A percentile compares a stretch with the other conserved stretches of the same genome.
phyloP scores from a whole-genome alignment of 768 basidiomycete species.

The Suillus spraguei region DNA sequence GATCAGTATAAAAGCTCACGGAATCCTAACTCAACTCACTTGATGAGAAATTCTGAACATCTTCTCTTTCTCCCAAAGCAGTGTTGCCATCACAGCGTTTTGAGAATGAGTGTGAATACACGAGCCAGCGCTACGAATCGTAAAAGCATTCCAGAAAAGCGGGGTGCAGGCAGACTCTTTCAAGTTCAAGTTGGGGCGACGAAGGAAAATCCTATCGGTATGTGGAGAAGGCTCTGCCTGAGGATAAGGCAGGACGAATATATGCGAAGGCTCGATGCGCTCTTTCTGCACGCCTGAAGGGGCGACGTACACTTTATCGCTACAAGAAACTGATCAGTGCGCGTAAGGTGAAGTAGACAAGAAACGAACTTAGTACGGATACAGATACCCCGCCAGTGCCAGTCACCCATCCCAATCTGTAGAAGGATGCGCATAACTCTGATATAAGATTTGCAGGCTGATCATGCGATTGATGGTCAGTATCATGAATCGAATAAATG shows the following conservation, averaged over 20 bases:
- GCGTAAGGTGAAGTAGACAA: not conserved
- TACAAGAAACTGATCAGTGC: constrained; percentile 24
- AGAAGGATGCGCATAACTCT: constrained; percentile 82
- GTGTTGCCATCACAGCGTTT: constrained; percentile 85
- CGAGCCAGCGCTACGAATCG: constrained; percentile 73
- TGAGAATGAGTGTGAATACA: constrained; percentile 94
- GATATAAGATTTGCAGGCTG: constrained; percentile 89
- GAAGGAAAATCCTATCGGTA: constrained; percentile 74
- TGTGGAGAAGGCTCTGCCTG: constrained; percentile 61
- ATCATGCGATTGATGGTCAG: constrained; percentile 4
- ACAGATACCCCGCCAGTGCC: constrained; percentile 85
- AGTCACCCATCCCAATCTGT: constrained; percentile 89
- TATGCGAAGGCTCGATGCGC: constrained; percentile 78
- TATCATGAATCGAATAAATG: not conserved
- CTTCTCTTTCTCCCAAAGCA: constrained; percentile 65
- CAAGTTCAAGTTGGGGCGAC: constrained; percentile 68
- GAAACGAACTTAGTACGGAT: constrained; percentile 64
- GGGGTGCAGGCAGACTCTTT: constrained; percentile 91
- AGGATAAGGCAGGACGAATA: constrained; percentile 85
- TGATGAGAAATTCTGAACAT: constrained; percentile 85
- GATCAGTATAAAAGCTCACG: not conserved
- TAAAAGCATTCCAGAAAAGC: constrained; percentile 91
- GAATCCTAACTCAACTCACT: constrained; percentile 35
- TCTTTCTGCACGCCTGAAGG: constrained; percentile 93
- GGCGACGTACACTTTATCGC: constrained; percentile 82